Base-by-base conservation (phyloP, 1,284 basidiomycete genomes). In the Meripilus lineatus region DNA sequence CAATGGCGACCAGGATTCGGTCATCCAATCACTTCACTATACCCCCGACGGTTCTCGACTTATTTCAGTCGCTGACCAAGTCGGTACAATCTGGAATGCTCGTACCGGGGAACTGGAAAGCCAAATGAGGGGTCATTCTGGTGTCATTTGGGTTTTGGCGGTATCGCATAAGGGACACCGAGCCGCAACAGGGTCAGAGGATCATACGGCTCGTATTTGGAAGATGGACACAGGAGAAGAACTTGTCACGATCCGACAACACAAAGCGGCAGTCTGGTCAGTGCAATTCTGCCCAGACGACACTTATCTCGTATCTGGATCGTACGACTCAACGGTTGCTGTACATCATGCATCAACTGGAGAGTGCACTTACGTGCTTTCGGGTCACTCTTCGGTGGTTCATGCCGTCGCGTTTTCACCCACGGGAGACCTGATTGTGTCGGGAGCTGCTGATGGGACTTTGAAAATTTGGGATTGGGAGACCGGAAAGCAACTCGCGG, bases 231-330 rank as follows among this genome's bases (percentile, higher is more conserved):
- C 49, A 1, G 56, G 56, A 26, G 32, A 32, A 15, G 48, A 53
- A 22, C 44, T 47, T 17, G 49, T 33, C 30, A 46, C 46, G 36
- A 49, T 58, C 25, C 32, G 39, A 4, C 56, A 45, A 18, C 57
- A 59, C 50, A 48, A 32, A 0, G 64, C 58, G 3, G 48, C 56
- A 0, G 55, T 70, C 4, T 66, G 58, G 34, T 56, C 56, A 2
- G 54, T 71, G 13, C 56, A 48, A 14, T 70, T 67, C 45, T 63
- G 64, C 5, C 58, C 55, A 8, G 64, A 70, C 36, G 58, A 58
- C 11, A 45, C 36, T 20, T 56, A 39, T 18, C 48, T 70, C 34
- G 50, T 67, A 28, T 67, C 67, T 8, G 59, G 58, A 18, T 65
- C 67, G 2, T 54, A 61, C 34, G 55, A 66, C 24, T 51, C 56